These are phyloP conservation scores for Metschnikowia reukaufii DNA, from an alignment of 805 yeast genomes.

Conservation along the genomic window DNA sequence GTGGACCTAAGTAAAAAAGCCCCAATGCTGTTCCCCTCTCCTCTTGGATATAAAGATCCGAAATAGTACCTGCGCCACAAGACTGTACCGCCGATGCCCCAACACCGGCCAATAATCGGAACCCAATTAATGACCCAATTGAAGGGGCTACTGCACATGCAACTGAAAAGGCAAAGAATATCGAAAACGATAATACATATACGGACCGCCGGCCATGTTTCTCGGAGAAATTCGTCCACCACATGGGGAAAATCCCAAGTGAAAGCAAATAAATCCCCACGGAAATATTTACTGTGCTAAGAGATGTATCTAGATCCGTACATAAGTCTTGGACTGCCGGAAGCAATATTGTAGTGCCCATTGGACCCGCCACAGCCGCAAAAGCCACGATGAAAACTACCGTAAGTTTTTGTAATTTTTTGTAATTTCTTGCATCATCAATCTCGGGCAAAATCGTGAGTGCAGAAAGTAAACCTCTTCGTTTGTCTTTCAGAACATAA, in stretches of 20 bases:
- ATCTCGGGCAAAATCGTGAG: constrained; percentile 66
- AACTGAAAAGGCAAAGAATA: constrained; percentile 65
- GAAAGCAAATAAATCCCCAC: constrained; percentile 77
- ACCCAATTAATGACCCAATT: constrained; percentile 61
- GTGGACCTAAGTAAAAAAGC: constrained; percentile 73
- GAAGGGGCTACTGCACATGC: constrained; percentile 69
- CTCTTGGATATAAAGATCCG: constrained; percentile 66
- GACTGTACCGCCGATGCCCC: constrained; percentile 79
- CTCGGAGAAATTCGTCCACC: constrained; percentile 88
- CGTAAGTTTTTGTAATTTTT: constrained; percentile 46
- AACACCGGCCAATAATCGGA: constrained; percentile 75
- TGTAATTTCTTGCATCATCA: constrained; percentile 67
- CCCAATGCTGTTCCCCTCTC: constrained; percentile 82
- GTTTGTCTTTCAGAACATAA: constrained; percentile 25
- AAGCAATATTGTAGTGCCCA: constrained; percentile 82
- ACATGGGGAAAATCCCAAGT: constrained; percentile 76
- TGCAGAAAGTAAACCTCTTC: constrained; percentile 59
- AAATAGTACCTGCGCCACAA: constrained; percentile 86
- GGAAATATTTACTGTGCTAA: constrained; percentile 66
- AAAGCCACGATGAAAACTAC: constrained; percentile 68
- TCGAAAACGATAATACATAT: constrained; percentile 63
- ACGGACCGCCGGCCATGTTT: constrained; percentile 71
- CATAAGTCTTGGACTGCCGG: constrained; percentile 72
- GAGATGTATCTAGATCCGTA: constrained; percentile 53
- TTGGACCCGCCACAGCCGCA: constrained; percentile 80